These are phyloP conservation scores for Talaromyces funiculosus DNA, from an alignment of 2,329 filamentous ascomycete genomes.

Conservation along the genomic window DNA sequence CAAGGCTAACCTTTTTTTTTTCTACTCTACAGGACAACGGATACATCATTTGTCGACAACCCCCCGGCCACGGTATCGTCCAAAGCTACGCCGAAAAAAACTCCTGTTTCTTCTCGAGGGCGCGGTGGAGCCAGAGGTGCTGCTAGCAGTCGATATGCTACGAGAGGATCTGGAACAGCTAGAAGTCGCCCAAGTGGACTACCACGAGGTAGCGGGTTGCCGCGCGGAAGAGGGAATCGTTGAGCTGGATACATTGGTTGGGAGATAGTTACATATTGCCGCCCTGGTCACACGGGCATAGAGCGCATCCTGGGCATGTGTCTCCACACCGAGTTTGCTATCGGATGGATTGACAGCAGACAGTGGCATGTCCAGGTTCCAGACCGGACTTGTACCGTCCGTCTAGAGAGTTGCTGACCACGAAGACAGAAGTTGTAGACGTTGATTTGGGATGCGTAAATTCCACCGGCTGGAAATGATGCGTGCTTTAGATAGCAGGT, in stretches of 20 bases:
- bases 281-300: background rate
- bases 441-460: background rate
- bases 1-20: background rate
- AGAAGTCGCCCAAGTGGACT: constrained; percentile 34
- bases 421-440: background rate
- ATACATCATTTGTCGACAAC: constrained; percentile 86
- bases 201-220: constrained; percentile 30
- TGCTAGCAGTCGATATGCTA: constrained; percentile 31
- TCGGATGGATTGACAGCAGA: background rate
- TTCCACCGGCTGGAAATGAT: background rate
- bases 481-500: background rate
- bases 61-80: constrained; percentile 52
- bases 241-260: constrained; percentile 19
- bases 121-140: constrained; percentile 23
- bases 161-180: constrained; percentile 26
- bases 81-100: constrained; percentile 37
- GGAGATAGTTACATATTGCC: background rate
- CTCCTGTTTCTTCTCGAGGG: constrained; percentile 21
- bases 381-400: background rate
- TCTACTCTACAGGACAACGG: constrained; percentile 62
- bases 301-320: background rate
- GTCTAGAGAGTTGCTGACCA: background rate
- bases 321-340: background rate
- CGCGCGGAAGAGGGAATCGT: constrained; percentile 35
- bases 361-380: background rate